Evolutionary conservation across 129 eudicot genomes (phyloP), one percentile per base, ranked within the genome.

Genomic region (Mikania micrantha): DNA sequence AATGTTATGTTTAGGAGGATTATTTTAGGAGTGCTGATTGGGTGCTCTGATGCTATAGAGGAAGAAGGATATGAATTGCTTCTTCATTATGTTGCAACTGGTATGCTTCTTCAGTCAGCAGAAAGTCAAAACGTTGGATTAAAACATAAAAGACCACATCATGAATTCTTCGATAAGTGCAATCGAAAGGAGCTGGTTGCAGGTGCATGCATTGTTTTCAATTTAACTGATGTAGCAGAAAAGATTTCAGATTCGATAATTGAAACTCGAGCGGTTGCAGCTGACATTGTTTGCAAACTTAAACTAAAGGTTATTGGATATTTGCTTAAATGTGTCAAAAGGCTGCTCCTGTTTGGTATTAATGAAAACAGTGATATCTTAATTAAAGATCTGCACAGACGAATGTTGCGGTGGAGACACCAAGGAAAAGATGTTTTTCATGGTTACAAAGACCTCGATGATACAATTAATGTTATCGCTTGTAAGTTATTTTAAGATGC

Each of bases 51-150:
- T 69, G 60, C 75, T 56, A 28, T 86, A 69, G 64, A 20, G 38
- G 83, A 78, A 53, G 86, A 76, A 24, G 88, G 70, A 31, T 86
- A 79, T 63, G 89, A 83, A 36, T 58, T 65, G 71, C 72, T 86
- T 81, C 84, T 89, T 78, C 96, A 86, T 70, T 89, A 79, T 78
- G 83, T 79, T 81, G 86, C 90, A 68, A 86, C 84, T 31, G 95
- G 96, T 45, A 77, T 22, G 21, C 35, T 77, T 64, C 57, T 75
- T 4, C 70, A 49, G 16, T 74, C 79, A 36, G 34, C 63, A 60
- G 72, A 60, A 39, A 67, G 66, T 67, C 66, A 67, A 66, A n/a
- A 28, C 41, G 45, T 60, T 19, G 76, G 85, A 63, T 62, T 53
- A 41, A 75, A 66, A 73, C 76, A 64, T 44, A 72, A 49, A 57